These are phyloP conservation scores for Schizochytrium sp. DNA, from an alignment of 108 stramenopile genomes.

Conservation along the genomic window DNA sequence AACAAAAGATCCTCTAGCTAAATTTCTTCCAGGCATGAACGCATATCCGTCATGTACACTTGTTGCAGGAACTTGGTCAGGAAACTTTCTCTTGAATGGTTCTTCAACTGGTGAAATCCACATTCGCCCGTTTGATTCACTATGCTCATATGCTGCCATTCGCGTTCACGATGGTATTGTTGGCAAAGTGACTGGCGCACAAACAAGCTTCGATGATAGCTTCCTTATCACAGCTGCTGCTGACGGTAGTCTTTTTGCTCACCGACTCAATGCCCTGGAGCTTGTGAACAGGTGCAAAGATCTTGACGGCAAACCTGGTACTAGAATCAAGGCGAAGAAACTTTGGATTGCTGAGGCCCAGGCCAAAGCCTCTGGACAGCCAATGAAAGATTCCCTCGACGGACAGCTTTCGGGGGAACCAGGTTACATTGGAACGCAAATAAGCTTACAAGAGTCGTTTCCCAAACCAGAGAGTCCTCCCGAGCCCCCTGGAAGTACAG, in stretches of 20 bases:
- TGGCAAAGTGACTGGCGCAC: conserved; percentile 62
- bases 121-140: conserved; percentile 63
- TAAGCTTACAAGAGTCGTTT: not conserved
- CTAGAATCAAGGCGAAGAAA: not conserved
- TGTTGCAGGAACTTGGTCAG: conserved; percentile 44
- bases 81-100: conserved; percentile 65
- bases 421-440: not conserved
- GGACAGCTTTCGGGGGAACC: not conserved
- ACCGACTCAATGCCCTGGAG: conserved; percentile 62
- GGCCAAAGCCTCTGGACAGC: not conserved
- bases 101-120: conserved; percentile 68
- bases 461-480: not conserved
- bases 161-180: conserved; percentile 68
- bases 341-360: not conserved
- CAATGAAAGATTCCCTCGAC: not conserved
- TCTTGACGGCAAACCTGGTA: conserved; percentile 29
- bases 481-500: not conserved
- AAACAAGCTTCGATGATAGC: conserved; percentile 67
- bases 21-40: conserved; percentile 64
- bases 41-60: conserved; percentile 25
- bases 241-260: conserved; percentile 70
- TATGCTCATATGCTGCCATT: conserved; percentile 65
- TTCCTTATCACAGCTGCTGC: conserved; percentile 71
- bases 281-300: conserved; percentile 54
- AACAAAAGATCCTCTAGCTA: conserved; percentile 46